These are phyloP conservation scores for Fistulinella prunicolor DNA, from an alignment of 768 basidiomycete species.

Conservation along the genomic window DNA sequence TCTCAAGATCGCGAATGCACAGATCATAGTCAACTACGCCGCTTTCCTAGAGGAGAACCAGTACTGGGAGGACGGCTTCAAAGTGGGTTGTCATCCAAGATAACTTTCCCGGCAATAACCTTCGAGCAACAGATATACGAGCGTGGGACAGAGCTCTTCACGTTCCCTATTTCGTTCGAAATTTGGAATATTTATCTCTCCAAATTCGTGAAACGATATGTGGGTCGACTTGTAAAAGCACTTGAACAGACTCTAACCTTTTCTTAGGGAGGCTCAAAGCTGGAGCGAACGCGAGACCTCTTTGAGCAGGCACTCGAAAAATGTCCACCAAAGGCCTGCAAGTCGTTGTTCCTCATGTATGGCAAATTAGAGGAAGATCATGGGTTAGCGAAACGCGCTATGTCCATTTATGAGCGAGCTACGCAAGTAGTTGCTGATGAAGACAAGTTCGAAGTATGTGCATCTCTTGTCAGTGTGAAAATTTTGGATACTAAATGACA, in stretches of 20 bases:
- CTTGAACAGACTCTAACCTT: slow-evolving; percentile 1
- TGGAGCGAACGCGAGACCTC: slow-evolving; percentile 94
- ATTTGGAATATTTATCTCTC: slow-evolving; percentile 99
- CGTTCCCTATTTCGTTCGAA: slow-evolving; percentile 97
- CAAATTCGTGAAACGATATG: slow-evolving; percentile 96
- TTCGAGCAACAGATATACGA: slow-evolving; percentile 72
- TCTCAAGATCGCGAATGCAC: slow-evolving; percentile 95
- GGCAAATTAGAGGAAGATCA: slow-evolving; percentile 93
- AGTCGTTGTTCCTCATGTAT: slow-evolving; percentile 94
- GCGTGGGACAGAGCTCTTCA: slow-evolving; percentile 94
- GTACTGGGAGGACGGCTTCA: slow-evolving; percentile 99
- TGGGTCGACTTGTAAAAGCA: slow-evolving; percentile 39
- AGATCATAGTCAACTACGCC: slow-evolving; percentile 96
- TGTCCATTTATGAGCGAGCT: slow-evolving; percentile 94
- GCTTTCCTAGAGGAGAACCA: slow-evolving; percentile 96
- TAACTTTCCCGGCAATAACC: slow-evolving; percentile 6
- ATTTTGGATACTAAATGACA: slow-evolving; percentile 4
- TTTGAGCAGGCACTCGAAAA: slow-evolving; percentile 98
- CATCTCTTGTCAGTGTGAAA: background rate
- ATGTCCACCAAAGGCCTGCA: slow-evolving; percentile 92
- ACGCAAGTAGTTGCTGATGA: slow-evolving; percentile 80
- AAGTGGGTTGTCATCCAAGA: slow-evolving; percentile 55
- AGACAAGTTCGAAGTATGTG: slow-evolving; percentile 89
- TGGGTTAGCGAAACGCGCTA: slow-evolving; percentile 92
- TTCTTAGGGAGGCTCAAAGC: slow-evolving; percentile 80